Evolutionary conservation across 371 early-diverging fungal species (phyloP).

Genomic region (Mortierella sp.): DNA sequence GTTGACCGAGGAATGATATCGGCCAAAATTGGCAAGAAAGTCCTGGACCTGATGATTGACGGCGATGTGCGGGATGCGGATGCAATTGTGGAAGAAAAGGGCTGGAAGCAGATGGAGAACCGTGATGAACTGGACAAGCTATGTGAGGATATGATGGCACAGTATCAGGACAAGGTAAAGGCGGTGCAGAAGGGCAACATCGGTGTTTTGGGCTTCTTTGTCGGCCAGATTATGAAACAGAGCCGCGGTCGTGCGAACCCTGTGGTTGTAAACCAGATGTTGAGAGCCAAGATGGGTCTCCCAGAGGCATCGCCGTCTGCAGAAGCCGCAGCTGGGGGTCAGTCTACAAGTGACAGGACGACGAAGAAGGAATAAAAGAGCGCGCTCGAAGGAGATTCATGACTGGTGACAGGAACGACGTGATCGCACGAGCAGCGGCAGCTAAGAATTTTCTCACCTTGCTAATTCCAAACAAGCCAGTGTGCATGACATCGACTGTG

Average conservation of each 20-base stretch:
- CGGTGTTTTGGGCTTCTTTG: conserved; percentile 42
- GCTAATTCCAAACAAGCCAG: background rate
- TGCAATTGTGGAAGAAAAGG: conserved; percentile 77
- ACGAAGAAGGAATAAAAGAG: background rate
- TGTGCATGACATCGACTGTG: background rate
- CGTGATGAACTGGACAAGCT: conserved; percentile 61
- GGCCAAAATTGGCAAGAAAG: conserved; percentile 75
- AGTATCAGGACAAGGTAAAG: conserved; percentile 71
- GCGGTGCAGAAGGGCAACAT: conserved; percentile 59
- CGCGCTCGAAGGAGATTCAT: background rate
- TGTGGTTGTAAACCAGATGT: conserved; percentile 30
- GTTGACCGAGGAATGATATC: conserved; percentile 72
- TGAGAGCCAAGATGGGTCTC: conserved; percentile 26
- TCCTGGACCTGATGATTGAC: conserved; percentile 78
- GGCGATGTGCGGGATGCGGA: conserved; percentile 64
- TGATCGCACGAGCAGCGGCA: background rate
- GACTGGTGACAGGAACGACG: background rate
- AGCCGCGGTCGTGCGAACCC: conserved; percentile 49
- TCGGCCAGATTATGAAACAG: conserved; percentile 49
- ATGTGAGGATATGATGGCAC: conserved; percentile 64
- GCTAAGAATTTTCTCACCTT: background rate
- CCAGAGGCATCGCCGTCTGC: background rate
- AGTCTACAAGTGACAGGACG: conserved; percentile 4
- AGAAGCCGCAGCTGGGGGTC: background rate
- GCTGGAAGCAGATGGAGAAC: conserved; percentile 78